Evolutionary conservation across 2,329 filamentous ascomycete genomes (phyloP).

Genomic region (Colletotrichum cuscutae): DNA sequence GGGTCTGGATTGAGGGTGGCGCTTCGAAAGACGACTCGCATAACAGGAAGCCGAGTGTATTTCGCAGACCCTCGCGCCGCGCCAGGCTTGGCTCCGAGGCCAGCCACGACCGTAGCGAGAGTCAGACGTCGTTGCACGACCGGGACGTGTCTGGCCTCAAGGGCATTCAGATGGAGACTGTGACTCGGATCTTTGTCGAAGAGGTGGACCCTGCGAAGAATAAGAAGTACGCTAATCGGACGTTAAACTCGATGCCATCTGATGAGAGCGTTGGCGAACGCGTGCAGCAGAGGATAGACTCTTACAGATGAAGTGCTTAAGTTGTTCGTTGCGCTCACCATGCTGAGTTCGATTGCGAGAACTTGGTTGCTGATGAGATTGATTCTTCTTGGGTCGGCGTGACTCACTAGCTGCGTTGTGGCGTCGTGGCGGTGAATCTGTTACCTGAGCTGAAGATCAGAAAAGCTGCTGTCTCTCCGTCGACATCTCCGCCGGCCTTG

Average conservation of each 20-base stretch:
- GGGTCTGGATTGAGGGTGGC: conserved; percentile 13
- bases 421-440: neutral
- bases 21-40: neutral
- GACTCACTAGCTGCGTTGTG: neutral
- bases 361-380: neutral
- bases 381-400: neutral
- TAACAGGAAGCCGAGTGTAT: neutral
- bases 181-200: conserved; percentile 55
- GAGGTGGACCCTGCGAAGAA: conserved; percentile 42
- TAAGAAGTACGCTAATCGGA: conserved; percentile 2
- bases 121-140: conserved; percentile 8
- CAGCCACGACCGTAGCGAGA: conserved; percentile 18
- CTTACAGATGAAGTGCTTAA: neutral
- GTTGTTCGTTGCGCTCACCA: neutral
- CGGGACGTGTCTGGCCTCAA: neutral
- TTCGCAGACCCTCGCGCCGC: conserved; percentile 3
- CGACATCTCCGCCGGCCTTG: too few species aligned
- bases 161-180: conserved; percentile 56
- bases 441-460: neutral
- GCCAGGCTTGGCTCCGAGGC: neutral
- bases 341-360: neutral
- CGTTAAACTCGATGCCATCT: neutral
- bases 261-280: conserved; percentile 11
- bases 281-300: conserved; percentile 14
- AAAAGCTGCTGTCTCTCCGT: neutral